A percentile compares a stretch with the other conserved stretches of the same genome.
Conservation (phyloP, 2,329 filamentous ascomycete genomes). For the Monosporascus sp. region DNA sequence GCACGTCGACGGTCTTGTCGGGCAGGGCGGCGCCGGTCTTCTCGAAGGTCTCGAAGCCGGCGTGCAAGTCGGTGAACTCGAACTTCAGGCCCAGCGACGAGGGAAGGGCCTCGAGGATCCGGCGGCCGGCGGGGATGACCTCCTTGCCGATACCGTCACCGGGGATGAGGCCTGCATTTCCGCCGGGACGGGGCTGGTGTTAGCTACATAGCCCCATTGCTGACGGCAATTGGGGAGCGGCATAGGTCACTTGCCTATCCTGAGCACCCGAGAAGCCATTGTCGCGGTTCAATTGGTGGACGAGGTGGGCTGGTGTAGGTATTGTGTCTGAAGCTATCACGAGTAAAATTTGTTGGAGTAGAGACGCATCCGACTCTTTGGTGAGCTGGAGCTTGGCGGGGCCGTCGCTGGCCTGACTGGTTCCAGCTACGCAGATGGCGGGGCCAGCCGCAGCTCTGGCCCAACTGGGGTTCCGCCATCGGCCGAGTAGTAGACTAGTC, state of each 20-base stretch:
- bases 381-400: no score
- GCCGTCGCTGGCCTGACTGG: no score
- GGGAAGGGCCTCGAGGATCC: constrained; percentile 87
- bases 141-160: constrained; percentile 98
- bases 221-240: background rate
- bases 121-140: constrained; percentile 91
- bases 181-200: background rate
- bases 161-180: constrained; percentile 74
- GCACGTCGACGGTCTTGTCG: constrained; percentile 81
- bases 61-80: constrained; percentile 87
- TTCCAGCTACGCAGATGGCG: background rate
- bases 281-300: constrained; percentile 28
- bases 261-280: constrained; percentile 61
- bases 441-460: background rate
- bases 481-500: no score
- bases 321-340: constrained; percentile 7
- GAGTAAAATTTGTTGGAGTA: background rate
- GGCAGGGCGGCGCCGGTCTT: constrained; percentile 82
- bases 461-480: background rate
- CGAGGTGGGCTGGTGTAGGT: background rate
- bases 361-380: background rate
- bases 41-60: constrained; percentile 92
- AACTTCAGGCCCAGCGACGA: constrained; percentile 89
- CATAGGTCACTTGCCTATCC: constrained; percentile 52
- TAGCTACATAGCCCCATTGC: background rate